These are phyloP conservation scores for Saturnispora serradocipensis DNA, from an alignment of 805 yeast species.

Conservation along the genomic window DNA sequence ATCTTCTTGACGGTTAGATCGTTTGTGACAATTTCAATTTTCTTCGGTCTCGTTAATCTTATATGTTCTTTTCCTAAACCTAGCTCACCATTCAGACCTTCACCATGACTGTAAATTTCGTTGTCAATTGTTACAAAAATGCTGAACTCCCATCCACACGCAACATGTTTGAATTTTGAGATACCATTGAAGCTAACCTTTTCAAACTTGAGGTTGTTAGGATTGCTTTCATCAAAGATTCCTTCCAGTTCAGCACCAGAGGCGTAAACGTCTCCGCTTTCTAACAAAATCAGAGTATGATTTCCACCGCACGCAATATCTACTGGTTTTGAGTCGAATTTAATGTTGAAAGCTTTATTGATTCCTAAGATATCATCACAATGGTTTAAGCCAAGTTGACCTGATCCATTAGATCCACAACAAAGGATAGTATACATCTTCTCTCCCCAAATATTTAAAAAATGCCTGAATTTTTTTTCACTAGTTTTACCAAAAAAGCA, in stretches of 20 bases:
- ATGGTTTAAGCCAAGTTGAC: slow-evolving; percentile 59
- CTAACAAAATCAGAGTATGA: slow-evolving; percentile 57
- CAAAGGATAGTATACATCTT: slow-evolving; percentile 30
- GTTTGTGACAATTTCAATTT: not conserved
- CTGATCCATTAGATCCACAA: slow-evolving; percentile 81
- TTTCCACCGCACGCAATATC: slow-evolving; percentile 75
- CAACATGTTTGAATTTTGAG: slow-evolving; percentile 35
- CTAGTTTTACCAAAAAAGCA: not conserved
- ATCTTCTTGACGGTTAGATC: slow-evolving; percentile 11
- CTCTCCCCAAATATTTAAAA: not conserved
- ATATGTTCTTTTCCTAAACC: slow-evolving; percentile 36
- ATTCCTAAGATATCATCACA: slow-evolving; percentile 36
- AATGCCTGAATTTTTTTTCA: not conserved
- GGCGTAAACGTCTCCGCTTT: slow-evolving; percentile 43
- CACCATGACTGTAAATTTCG: slow-evolving; percentile 46
- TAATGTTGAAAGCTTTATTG: slow-evolving; percentile 15
- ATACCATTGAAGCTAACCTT: not conserved
- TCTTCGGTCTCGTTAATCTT: not conserved
- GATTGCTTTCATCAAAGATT: not conserved
- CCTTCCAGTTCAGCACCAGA: slow-evolving; percentile 35
- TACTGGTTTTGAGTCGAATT: slow-evolving; percentile 1
- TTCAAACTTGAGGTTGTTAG: not conserved
- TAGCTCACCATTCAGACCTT: slow-evolving; percentile 66
- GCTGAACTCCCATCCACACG: slow-evolving; percentile 79
- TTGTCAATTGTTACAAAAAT: slow-evolving; percentile 36